A percentile compares a stretch with the other conserved stretches of the same genome.
Conservation (phyloP, 2,329 filamentous ascomycete genomes). For the Neofusicoccum ribis region DNA sequence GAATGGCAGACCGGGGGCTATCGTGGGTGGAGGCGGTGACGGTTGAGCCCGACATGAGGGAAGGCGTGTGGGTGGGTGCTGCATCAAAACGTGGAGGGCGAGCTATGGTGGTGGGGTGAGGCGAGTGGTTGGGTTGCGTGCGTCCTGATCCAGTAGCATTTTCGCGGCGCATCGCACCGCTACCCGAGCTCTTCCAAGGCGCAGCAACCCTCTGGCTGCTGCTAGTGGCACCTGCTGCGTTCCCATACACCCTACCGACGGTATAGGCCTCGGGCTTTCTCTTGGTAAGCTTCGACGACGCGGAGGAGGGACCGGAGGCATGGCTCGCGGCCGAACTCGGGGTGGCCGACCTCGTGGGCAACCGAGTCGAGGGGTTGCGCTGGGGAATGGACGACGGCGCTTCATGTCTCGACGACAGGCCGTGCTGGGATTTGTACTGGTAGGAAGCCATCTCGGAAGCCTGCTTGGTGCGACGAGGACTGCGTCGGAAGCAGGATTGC, state of each 20-base stretch:
- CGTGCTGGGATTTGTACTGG: slow-evolving; percentile 39
- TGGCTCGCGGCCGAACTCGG: slow-evolving; percentile 26
- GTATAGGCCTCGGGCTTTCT: slow-evolving; percentile 27
- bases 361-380: slow-evolving; percentile 34
- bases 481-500: slow-evolving; percentile 27
- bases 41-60: slow-evolving; percentile 51
- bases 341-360: slow-evolving; percentile 39
- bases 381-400: slow-evolving; percentile 28
- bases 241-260: slow-evolving; percentile 21
- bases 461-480: slow-evolving; percentile 36
- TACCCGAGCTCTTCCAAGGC: slow-evolving; percentile 11
- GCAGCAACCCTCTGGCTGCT: slow-evolving; percentile 17
- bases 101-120: slow-evolving; percentile 21
- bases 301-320: not conserved
- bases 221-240: slow-evolving; percentile 16
- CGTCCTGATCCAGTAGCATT: slow-evolving; percentile 19
- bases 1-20: slow-evolving; percentile 45
- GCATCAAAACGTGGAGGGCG: slow-evolving; percentile 39
- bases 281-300: slow-evolving; percentile 27
- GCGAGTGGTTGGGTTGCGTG: slow-evolving; percentile 13
- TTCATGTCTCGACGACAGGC: slow-evolving; percentile 35
- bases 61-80: slow-evolving; percentile 45
- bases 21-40: slow-evolving; percentile 43
- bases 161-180: slow-evolving; percentile 19
- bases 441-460: slow-evolving; percentile 41